Conservation (phyloP, 257 asterid genomes). For the Linderniella brevidens region DNA sequence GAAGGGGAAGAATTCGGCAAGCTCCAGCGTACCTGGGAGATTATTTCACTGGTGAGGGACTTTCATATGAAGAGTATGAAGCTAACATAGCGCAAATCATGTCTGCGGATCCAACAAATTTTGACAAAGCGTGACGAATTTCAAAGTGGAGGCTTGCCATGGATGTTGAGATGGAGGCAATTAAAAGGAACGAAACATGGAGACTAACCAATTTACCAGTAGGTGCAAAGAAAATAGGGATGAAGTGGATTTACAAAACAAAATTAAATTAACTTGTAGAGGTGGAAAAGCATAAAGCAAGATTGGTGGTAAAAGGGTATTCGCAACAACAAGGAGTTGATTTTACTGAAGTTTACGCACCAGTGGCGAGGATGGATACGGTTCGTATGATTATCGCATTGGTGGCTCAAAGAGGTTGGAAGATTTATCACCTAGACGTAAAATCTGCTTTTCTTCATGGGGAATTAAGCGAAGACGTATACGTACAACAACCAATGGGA, state of each 20-base stretch:
- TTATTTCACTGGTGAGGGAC: not conserved
- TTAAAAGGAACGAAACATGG: not conserved
- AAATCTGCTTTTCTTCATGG: not conserved
- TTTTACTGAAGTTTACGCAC: not conserved
- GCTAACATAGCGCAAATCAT: too few relatives aligned
- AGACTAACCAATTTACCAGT: not conserved
- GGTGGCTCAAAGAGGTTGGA: not conserved
- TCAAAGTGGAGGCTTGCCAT: too few relatives aligned
- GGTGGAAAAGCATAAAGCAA: not conserved
- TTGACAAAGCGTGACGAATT: too few relatives aligned
- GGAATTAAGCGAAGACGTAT: not conserved
- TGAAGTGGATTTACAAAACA: conserved; percentile 1
- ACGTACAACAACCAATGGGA: too few relatives aligned
- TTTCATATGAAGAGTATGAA: not conserved
- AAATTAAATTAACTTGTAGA: not conserved
- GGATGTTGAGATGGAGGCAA: not conserved
- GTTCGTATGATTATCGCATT: not conserved
- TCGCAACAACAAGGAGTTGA: not conserved
- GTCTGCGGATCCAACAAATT: too few relatives aligned
- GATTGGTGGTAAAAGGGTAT: not conserved
- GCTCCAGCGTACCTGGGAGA: not conserved
- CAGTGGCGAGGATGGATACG: not conserved
- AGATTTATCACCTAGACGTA: not conserved
- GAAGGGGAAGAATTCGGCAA: not conserved
- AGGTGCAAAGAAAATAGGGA: not conserved